Evolutionary conservation across 352 stramenopile species (phyloP), one percentile per base, ranked within the genome.

Genomic region (Hyaloperonospora brassicae): DNA sequence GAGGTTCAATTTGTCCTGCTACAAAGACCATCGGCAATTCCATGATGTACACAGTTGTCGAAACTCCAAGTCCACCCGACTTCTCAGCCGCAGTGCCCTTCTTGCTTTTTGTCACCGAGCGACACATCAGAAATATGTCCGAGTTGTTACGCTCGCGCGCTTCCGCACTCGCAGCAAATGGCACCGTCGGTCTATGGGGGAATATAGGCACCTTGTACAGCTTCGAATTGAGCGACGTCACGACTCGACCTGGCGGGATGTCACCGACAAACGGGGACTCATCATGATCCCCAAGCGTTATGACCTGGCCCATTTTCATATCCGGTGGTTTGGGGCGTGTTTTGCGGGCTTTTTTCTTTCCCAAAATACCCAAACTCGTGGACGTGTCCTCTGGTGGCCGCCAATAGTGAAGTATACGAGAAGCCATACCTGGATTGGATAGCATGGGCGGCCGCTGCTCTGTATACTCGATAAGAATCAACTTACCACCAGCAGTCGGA

Each of bases 141-240:
- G 71, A 61, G 27, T 68, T 68, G 23, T 75, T 76, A 10, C 62
- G 56, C 17, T 82, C 62, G 27, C 71, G 72, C 13, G 57, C 50
- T 24, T 78, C 66, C 6, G 64, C 24, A 40, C 52, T 78, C 11
- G 63, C 50, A 27, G 66, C 66, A 57, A 87, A 87, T 6, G 74
- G 79, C 27, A 75, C 48, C 1, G 75, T 67, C 0, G 82, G 69
- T 31, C 76, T 80, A 45, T 92, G 79, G 42, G 66, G 64, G 51
- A 93, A 90, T 51, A 93, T 81, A 7, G 82, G 82, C 36, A 90
- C 76, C 52, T 90, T 93, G 66, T 84, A 90, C 3, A 93, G 57
- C 55, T 89, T 88, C 25, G 79, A 91, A 59, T 89, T 87, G 1
- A 93, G 52, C 2, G 79, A 87, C 11, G 83, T 93, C 14, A 93